Evolutionary conservation across 2,329 filamentous ascomycete genomes (phyloP).

Genomic region (Stenocarpella maydis): DNA sequence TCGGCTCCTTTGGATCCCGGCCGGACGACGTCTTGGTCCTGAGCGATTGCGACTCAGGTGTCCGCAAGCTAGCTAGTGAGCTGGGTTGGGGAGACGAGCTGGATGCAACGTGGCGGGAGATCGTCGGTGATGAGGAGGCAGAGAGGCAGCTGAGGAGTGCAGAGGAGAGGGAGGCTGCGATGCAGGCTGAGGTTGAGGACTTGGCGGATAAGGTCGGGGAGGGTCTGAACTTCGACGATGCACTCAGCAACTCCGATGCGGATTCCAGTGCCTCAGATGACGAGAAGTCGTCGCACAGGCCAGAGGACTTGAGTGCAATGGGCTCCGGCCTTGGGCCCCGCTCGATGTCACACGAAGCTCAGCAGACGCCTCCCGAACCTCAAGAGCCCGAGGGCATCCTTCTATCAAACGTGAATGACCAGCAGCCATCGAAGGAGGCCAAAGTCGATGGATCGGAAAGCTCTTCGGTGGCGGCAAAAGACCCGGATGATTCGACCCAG

Average conservation of each 20-base stretch:
- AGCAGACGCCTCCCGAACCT: background rate
- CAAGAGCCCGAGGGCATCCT: background rate
- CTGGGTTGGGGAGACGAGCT: constrained; percentile 89
- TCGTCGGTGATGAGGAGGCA: constrained; percentile 69
- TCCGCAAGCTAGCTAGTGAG: constrained; percentile 78
- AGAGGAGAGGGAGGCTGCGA: constrained; percentile 44
- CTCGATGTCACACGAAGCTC: background rate
- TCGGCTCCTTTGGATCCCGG: constrained; percentile 79
- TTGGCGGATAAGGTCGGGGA: constrained; percentile 45
- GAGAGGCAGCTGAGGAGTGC: constrained; percentile 54
- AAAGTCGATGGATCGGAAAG: background rate
- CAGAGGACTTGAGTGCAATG: constrained; percentile 3
- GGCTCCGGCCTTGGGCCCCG: background rate
- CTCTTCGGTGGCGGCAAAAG: background rate
- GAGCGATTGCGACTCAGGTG: constrained; percentile 83
- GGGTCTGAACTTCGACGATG: constrained; percentile 38
- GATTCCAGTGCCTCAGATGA: background rate
- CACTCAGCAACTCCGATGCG: background rate
- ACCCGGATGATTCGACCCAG: background rate
- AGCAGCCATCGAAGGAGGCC: background rate
- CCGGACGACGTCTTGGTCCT: constrained; percentile 86
- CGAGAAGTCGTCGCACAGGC: background rate
- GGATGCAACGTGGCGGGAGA: constrained; percentile 75
- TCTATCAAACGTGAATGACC: background rate
- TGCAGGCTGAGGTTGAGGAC: constrained; percentile 54